Evolutionary conservation across 805 yeast species (phyloP), one percentile per base, ranked within the genome.

Genomic region (Ogataea angusta): DNA sequence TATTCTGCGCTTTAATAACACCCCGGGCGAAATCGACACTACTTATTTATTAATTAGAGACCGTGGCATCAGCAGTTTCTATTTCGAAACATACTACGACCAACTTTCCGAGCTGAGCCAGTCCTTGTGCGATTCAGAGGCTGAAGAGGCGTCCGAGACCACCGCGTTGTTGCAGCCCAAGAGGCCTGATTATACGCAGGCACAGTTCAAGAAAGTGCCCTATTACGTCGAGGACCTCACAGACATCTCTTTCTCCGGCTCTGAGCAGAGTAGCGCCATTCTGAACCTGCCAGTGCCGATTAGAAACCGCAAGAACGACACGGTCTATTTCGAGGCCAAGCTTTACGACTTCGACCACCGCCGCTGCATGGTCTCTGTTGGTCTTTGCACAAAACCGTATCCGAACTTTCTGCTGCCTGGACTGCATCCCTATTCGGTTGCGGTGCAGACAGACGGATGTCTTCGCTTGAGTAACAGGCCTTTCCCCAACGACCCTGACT

Each of bases 331-430:
- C 56, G 95, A 85, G 59, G 72, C 70, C 8, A 78, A 78, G 49
- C 51, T 77, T 1, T 72, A 65, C 49, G 71, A 66, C 14, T 62
- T 67, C 31, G 44, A 58, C 34, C 53, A 57, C 50, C 63, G 68
- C 2, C 75, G 73, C 40, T 71, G 80, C 1, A 73, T 73, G 25
- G 70, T 84, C 42, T 71, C 82, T 22, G 69, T 85, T 34, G 93
- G 95, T 0, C 64, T 85, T 19, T 74, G 77, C 8, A 79, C 91
- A 0, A 76, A 73, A 48, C 91, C 93, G 2, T 82, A 82, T 52
- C 93, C 95, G 2, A 69, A 74, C 43, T 85, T 83, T 59, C 69
- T 86, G 49, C 67, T 82, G 10, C 95, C 95, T 0, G 95, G 95
- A 1, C 74, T 78, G 58, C 72, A 77, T 44, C 75, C 75, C 35